phyloP scores from a whole-genome alignment of 2,329 filamentous ascomycete genomes.

The Sclerotinia nivalis region DNA sequence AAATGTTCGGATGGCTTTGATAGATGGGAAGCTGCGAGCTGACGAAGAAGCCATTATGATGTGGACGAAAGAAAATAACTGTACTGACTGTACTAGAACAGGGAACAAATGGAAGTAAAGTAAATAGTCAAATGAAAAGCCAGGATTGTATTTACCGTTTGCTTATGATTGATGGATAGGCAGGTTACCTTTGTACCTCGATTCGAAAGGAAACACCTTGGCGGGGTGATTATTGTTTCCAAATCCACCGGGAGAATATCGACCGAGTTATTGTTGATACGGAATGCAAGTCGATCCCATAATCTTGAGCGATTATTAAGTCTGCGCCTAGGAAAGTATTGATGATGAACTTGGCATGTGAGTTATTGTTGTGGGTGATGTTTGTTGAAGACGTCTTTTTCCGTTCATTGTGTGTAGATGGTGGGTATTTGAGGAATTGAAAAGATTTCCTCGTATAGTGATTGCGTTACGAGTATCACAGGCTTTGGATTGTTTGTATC shows the following conservation, averaged over 20 bases:
- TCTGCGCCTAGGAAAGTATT: background rate
- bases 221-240: slow-evolving; percentile 15
- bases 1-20: slow-evolving; percentile 73
- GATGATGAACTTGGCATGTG: background rate
- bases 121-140: background rate
- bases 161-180: background rate
- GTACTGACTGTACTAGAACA: background rate
- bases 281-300: background rate
- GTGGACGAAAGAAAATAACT: slow-evolving; percentile 12
- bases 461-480: background rate
- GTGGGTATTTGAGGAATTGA: background rate
- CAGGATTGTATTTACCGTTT: background rate
- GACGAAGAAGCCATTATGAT: slow-evolving; percentile 35
- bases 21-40: slow-evolving; percentile 61
- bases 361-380: background rate
- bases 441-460: background rate
- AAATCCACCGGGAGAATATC: slow-evolving; percentile 20
- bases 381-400: background rate
- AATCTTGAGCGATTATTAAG: background rate
- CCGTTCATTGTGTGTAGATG: background rate
- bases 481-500: background rate
- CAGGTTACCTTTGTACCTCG: slow-evolving; percentile 3
- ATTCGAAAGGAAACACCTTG: background rate
- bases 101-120: slow-evolving; percentile 8
- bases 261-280: slow-evolving; percentile 17